These are phyloP conservation scores for Astrothelium macrocarpum DNA, from an alignment of 495 filamentous ascomycete genomes.

Conservation along the genomic window DNA sequence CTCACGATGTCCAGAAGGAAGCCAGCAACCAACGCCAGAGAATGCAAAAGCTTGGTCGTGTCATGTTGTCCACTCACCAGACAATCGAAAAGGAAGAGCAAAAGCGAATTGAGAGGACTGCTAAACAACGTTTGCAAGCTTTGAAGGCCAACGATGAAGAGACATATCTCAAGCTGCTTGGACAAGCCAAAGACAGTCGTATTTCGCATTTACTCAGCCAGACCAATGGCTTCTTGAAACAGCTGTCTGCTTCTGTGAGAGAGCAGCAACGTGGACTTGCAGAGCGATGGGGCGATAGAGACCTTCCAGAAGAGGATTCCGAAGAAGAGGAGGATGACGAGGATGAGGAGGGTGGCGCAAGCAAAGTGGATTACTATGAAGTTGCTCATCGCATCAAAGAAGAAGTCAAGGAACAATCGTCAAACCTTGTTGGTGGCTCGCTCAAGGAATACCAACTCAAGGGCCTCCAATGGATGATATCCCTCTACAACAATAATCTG, in stretches of 20 bases:
- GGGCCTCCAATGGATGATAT: constrained; percentile 99
- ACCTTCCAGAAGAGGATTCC: constrained; percentile 43
- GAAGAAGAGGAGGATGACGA: constrained; percentile 47
- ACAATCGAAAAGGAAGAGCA: constrained; percentile 98
- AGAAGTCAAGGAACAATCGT: constrained; percentile 70
- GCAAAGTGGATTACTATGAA: constrained; percentile 94
- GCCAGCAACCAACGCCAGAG: constrained; percentile 58
- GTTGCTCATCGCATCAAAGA: constrained; percentile 94
- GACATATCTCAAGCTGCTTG: constrained; percentile 90
- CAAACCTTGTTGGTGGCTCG: constrained; percentile 77
- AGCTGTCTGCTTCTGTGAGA: constrained; percentile 87
- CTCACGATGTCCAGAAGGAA: constrained; percentile 48
- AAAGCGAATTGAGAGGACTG: constrained; percentile 90
- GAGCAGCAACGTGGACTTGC: constrained; percentile 77
- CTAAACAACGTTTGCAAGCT: constrained; percentile 97
- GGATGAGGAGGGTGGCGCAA: constrained; percentile 56
- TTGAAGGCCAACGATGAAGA: constrained; percentile 98
- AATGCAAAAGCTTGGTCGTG: constrained; percentile 72
- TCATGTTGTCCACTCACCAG: constrained; percentile 81
- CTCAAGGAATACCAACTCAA: constrained; percentile 98
- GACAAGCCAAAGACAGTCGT: constrained; percentile 97
- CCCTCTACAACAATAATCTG: constrained; percentile 97
- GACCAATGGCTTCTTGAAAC: constrained; percentile 92
- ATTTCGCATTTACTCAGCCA: constrained; percentile 93
- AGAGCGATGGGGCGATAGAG: constrained; percentile 63